These are phyloP conservation scores for Candida silvicultrix DNA, from an alignment of 805 yeast genomes.

Conservation along the genomic window DNA sequence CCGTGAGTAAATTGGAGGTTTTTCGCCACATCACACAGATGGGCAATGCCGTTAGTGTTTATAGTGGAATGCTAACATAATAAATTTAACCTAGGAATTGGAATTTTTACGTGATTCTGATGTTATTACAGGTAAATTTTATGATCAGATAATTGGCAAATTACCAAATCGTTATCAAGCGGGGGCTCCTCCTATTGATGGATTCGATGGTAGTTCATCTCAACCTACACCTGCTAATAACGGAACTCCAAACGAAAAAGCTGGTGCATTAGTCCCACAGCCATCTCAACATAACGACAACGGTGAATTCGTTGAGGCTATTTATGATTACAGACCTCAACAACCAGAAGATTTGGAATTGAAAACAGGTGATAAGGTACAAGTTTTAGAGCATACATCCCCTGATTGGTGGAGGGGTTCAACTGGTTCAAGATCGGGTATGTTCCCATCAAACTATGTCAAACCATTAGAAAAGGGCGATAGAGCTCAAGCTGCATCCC, in stretches of 20 bases:
- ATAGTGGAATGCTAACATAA: background rate
- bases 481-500: constrained; percentile 6
- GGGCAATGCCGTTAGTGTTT: background rate
- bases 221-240: constrained; percentile 10
- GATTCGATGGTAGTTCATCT: constrained; percentile 12
- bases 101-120: constrained; percentile 73
- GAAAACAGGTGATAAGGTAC: constrained; percentile 59
- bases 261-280: constrained; percentile 1
- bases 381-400: constrained; percentile 66
- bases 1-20: constrained; percentile 18
- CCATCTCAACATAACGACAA: constrained; percentile 8
- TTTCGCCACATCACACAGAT: background rate
- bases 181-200: constrained; percentile 43
- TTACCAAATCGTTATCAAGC: constrained; percentile 54
- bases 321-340: constrained; percentile 70
- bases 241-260: background rate
- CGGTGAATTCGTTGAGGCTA: constrained; percentile 50
- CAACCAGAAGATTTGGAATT: constrained; percentile 71
- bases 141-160: constrained; percentile 38
- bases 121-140: constrained; percentile 56
- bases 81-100: constrained; percentile 43
- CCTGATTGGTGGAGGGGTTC: constrained; percentile 91
- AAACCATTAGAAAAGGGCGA: constrained; percentile 19
- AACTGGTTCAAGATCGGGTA: constrained; percentile 55
- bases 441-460: constrained; percentile 89